Conservation (phyloP, 108 stramenopile species). For the Cyclotella cryptica region DNA sequence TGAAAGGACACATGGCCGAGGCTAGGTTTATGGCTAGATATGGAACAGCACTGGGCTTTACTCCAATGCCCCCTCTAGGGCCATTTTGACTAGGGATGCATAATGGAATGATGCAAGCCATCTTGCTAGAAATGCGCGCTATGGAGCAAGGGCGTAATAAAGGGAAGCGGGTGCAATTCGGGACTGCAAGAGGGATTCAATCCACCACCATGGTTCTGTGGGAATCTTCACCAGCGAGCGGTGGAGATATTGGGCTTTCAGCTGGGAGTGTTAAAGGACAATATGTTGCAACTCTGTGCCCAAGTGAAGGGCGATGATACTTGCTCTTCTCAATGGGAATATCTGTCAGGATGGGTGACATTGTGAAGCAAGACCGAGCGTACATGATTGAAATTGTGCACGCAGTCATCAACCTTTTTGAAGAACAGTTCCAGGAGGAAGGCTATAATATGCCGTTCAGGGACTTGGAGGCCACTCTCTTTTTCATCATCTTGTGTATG, state of each 20-base stretch:
- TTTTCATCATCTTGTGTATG: constrained; percentile 2
- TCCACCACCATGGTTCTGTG: constrained; percentile 17
- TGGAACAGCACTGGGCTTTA: too few species aligned
- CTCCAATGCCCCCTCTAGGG: too few species aligned
- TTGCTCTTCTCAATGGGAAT: not conserved
- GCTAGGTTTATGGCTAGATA: too few species aligned
- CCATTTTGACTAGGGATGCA: too few species aligned
- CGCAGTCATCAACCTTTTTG: too few species aligned
- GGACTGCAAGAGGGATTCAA: not conserved
- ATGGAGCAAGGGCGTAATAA: not conserved
- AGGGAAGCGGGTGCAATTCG: constrained; percentile 1
- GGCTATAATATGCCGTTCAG: not conserved
- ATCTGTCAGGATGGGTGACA: constrained; percentile 1
- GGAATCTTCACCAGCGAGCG: constrained; percentile 17
- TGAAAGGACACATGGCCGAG: too few species aligned
- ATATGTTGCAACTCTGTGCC: too few species aligned
- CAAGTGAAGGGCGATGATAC: too few species aligned
- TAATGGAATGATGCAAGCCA: too few species aligned
- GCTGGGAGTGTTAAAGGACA: not conserved
- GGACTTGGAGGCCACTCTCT: constrained; percentile 2
- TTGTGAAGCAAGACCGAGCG: not conserved
- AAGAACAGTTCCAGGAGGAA: too few species aligned
- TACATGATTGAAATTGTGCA: not conserved
- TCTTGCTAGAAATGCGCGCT: too few species aligned
- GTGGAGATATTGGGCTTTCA: constrained; percentile 1